These are phyloP conservation scores for Elongisporangium undulatum DNA, from an alignment of 352 stramenopile species.

Conservation along the genomic window DNA sequence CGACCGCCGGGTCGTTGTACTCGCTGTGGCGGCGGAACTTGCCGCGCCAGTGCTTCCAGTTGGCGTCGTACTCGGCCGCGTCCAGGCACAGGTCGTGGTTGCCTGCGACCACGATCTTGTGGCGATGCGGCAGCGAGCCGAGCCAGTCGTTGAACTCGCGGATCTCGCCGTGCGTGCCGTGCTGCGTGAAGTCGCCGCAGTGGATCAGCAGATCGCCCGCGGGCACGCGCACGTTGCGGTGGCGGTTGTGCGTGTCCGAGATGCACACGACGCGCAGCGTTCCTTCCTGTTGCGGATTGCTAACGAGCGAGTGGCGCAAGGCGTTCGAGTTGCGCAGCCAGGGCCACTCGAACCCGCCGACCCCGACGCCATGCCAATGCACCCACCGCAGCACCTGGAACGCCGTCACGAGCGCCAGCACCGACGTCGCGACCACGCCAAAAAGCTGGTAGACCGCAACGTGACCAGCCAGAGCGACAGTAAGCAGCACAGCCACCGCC, in stretches of 20 bases:
- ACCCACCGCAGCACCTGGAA: conserved; percentile 38
- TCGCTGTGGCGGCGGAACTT: conserved; percentile 43
- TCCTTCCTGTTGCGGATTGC: conserved; percentile 36
- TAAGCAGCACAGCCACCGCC: conserved; percentile 2
- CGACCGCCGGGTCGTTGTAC: conserved; percentile 58
- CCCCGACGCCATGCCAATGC: conserved; percentile 59
- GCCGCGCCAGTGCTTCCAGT: conserved; percentile 33
- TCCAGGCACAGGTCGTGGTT: conserved; percentile 85
- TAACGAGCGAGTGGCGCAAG: conserved; percentile 22
- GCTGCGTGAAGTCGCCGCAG: conserved; percentile 89
- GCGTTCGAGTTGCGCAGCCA: conserved; percentile 39
- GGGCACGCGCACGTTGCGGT: conserved; percentile 61
- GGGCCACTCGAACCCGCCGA: conserved; percentile 36
- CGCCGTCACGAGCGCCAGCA: conserved; percentile 14
- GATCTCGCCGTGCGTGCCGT: conserved; percentile 63
- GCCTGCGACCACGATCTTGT: conserved; percentile 80
- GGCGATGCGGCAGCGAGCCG: conserved; percentile 53
- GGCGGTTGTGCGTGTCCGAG: conserved; percentile 77
- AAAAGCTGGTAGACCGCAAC: conserved; percentile 17
- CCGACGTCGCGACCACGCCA: conserved; percentile 10
- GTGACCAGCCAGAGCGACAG: conserved; percentile 8
- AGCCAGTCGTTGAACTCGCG: conserved; percentile 78
- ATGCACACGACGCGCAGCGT: conserved; percentile 75
- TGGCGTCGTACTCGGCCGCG: conserved; percentile 48
- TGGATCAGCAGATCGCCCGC: conserved; percentile 86